Evolutionary conservation across 208 protist genomes (phyloP).

Genomic region (Blechomonas ayalai): DNA sequence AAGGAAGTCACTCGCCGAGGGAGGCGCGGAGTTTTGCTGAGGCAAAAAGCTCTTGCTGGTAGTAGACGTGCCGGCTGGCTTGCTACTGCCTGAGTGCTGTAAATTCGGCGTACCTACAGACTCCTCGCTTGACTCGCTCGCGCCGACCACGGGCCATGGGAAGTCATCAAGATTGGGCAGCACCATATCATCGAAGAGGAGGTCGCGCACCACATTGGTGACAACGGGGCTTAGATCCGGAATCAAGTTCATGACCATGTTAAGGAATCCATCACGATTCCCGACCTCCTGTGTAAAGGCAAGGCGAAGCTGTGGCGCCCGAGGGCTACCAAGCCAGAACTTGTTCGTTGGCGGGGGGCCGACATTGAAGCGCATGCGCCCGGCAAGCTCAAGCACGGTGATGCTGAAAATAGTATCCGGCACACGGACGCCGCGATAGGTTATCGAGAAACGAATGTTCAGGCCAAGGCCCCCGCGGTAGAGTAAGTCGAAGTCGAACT

Average conservation of each 20-base stretch:
- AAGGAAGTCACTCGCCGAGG: no score
- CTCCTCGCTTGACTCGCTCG: no score
- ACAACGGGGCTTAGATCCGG: slow-evolving; percentile 67
- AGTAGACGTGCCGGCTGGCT: no score
- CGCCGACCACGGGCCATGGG: slow-evolving; percentile 45
- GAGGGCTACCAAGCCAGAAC: slow-evolving; percentile 59
- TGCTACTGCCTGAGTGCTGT: no score
- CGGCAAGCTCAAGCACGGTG: slow-evolving; percentile 64
- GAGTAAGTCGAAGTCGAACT: slow-evolving; percentile 80
- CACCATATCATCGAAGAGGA: slow-evolving; percentile 81
- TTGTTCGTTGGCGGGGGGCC: slow-evolving; percentile 68
- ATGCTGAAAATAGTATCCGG: slow-evolving; percentile 73
- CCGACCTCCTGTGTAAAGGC: slow-evolving; percentile 74
- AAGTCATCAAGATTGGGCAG: slow-evolving; percentile 78
- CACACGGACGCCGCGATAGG: slow-evolving; percentile 51
- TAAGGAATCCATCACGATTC: slow-evolving; percentile 62
- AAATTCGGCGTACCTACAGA: no score
- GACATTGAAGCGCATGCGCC: slow-evolving; percentile 60
- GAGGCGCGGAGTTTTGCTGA: no score
- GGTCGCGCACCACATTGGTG: slow-evolving; percentile 56
- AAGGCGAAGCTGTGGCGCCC: slow-evolving; percentile 56
- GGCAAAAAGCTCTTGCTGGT: no score
- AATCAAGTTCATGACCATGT: slow-evolving; percentile 47
- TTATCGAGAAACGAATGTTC: slow-evolving; percentile 56
- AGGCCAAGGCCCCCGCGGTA: slow-evolving; percentile 75